Base-by-base conservation (phyloP, 768 basidiomycete genomes). In the Suillus cothurnatus region DNA sequence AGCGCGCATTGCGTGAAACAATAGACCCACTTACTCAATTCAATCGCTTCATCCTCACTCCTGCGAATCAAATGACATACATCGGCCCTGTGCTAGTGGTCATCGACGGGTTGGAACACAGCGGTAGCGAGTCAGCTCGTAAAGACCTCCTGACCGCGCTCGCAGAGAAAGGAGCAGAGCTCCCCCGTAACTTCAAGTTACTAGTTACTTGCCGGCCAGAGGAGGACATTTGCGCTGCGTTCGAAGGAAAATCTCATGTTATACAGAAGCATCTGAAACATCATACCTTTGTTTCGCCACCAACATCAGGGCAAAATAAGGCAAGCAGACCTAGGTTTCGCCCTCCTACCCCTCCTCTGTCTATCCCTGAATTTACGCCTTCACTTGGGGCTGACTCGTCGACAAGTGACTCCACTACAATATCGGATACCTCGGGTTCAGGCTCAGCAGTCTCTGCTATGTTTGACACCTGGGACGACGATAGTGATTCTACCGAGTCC, bases 81-180 rank as follows among this genome's bases (percentile, higher is more conserved):
- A 61, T 74, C 12, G 76, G 76, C 0, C 79, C 79, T 15, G 55
- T 80, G 4, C 49, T 80, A 12, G 62, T 80, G 8, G 71, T 81
- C n/a, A 72, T 81, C n/a, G 79, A 81, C 50, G 78, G 70, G 12
- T 67, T 79, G n/a, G 74, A 78, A 38, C 71, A 73, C 60, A 73
- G 74, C 52, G 70, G 70, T 7, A 67, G 73, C 31, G 58, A 21
- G 7, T 19, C 61, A 8, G 38, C 34, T 62, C 72, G 72, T 23
- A 61, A 65, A 19, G 53, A 59, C 1, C 66, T 80, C 47, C 69
- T 81, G 9, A 34, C 36, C 6, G 56, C 68, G 31, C 26, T 78
- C 45, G 60, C 66, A n/a, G 45, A 47, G 19, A 53, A 43, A 41
- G 50, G 60, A 4, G 39, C 67, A 4, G 55, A 61, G 6, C 56